Percentiles rank a stretch among this genome's conserved stretches.
Conservation (phyloP, 176 grass and related monocot genomes). For the Oryza coarctata region DNA sequence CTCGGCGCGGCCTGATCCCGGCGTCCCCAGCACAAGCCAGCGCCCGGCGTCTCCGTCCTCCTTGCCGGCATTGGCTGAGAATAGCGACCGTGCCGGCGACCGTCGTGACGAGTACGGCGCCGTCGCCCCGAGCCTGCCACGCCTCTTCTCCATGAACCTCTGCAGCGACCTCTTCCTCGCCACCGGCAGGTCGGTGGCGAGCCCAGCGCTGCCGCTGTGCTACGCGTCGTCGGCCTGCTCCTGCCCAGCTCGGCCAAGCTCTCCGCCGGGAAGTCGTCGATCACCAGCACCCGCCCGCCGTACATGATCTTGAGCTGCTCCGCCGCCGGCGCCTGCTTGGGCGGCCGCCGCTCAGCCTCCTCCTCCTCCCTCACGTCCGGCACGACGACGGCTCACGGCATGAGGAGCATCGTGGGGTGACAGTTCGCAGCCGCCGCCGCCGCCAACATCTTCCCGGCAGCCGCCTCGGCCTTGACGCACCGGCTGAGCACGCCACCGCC, state of each 20-base stretch:
- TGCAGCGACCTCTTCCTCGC: conserved; percentile 62
- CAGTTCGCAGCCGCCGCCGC: not conserved
- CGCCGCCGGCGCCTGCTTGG: no score
- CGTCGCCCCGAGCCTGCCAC: conserved; percentile 31
- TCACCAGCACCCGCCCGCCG: conserved; percentile 50
- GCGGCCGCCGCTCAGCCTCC: not conserved
- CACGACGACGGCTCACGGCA: conserved; percentile 13
- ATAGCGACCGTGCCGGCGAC: not conserved
- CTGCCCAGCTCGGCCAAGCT: conserved; percentile 38
- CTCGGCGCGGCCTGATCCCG: not conserved
- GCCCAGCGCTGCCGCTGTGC: no score
- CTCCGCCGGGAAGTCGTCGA: conserved; percentile 50
- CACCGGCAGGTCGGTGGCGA: conserved; percentile 41
- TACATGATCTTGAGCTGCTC: conserved; percentile 59
- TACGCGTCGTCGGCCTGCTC: no score
- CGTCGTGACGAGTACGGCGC: conserved; percentile 9
- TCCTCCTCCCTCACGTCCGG: not conserved
- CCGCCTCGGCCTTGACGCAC: conserved; percentile 37
- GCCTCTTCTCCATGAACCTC: conserved; percentile 64
- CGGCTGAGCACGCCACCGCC: conserved; percentile 26
- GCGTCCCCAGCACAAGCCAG: not conserved
- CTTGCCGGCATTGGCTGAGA: not conserved
- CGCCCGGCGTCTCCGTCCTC: not conserved
- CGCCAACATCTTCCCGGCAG: not conserved
- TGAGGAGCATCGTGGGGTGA: conserved; percentile 8